phyloP scores from a whole-genome alignment of 345 rosid species.

The Hibiscus tridactylites region DNA sequence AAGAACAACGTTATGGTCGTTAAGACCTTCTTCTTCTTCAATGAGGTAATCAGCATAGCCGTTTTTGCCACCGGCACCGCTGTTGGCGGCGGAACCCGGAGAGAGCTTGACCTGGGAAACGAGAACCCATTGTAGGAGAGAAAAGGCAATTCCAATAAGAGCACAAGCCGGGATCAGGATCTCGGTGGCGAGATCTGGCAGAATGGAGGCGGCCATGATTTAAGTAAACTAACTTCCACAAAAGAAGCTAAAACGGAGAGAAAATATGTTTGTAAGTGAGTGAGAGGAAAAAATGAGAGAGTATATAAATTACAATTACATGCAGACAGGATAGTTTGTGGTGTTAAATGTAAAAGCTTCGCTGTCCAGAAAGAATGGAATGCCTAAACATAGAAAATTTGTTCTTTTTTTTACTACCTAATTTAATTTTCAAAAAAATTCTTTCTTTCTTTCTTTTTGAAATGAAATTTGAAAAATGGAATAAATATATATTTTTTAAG shows the following conservation, averaged over 20 bases:
- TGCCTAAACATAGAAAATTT: background rate
- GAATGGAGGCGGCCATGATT: constrained; percentile 35
- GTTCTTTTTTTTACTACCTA: background rate
- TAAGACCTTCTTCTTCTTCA: constrained; percentile 89
- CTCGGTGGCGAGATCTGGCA: constrained; percentile 77
- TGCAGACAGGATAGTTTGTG: background rate
- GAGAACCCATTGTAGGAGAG: constrained; percentile 65
- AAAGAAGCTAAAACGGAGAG: background rate
- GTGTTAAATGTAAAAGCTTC: background rate
- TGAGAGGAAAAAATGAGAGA: background rate
- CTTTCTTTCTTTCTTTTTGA: too few species aligned
- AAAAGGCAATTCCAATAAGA: constrained; percentile 31
- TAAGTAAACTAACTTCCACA: background rate
- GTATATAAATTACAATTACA: too few species aligned
- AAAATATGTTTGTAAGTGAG: background rate
- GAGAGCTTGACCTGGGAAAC: constrained; percentile 69
- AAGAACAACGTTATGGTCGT: constrained; percentile 69
- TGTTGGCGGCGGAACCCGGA: constrained; percentile 15
- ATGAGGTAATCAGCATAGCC: constrained; percentile 61
- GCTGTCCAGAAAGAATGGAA: background rate
- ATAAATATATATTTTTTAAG: too few species aligned
- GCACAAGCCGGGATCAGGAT: constrained; percentile 51
- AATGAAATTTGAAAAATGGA: too few species aligned
- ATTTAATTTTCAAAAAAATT: background rate
- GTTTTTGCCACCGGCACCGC: constrained; percentile 32